These are phyloP conservation scores for Taiwanofungus camphoratus DNA, from an alignment of 1,284 basidiomycete genomes.

Conservation along the genomic window DNA sequence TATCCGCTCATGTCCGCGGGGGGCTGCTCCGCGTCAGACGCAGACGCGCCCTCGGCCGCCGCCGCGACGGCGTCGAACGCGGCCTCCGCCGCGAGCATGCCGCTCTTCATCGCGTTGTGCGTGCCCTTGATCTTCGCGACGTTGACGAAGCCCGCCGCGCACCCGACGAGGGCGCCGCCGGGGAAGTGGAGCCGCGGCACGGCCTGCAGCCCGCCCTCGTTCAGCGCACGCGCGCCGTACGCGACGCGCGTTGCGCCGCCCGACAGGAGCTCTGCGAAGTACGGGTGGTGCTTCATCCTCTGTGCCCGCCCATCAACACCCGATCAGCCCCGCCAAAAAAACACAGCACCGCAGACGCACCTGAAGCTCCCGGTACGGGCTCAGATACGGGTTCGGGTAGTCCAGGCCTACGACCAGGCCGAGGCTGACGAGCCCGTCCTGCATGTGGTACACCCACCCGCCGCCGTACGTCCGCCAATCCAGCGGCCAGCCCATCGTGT, in stretches of 20 bases:
- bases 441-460: conserved; percentile 96
- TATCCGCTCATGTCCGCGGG: conserved; percentile 75
- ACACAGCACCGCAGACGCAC: conserved; percentile 33
- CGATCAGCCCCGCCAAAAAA: not conserved
- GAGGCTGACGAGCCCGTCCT: conserved; percentile 84
- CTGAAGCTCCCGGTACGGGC: conserved; percentile 92
- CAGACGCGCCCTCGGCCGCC: conserved; percentile 16
- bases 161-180: conserved; percentile 93
- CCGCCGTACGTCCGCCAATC: conserved; percentile 88
- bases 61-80: conserved; percentile 61
- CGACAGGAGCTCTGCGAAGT: conserved; percentile 78
- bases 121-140: conserved; percentile 99
- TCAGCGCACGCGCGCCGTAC: conserved; percentile 89
- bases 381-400: conserved; percentile 92
- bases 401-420: conserved; percentile 94
- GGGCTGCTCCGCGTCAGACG: conserved; percentile 25
- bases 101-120: conserved; percentile 99
- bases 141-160: conserved; percentile 95
- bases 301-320: conserved; percentile 29
- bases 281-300: conserved; percentile 97
- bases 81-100: conserved; percentile 93
- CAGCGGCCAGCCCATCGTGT: conserved; percentile 94
- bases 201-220: conserved; percentile 93
- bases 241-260: conserved; percentile 74
- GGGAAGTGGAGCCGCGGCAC: conserved; percentile 92